phyloP scores from a whole-genome alignment of 2,329 filamentous ascomycete genomes.

The Amauroascus verrucosus region DNA sequence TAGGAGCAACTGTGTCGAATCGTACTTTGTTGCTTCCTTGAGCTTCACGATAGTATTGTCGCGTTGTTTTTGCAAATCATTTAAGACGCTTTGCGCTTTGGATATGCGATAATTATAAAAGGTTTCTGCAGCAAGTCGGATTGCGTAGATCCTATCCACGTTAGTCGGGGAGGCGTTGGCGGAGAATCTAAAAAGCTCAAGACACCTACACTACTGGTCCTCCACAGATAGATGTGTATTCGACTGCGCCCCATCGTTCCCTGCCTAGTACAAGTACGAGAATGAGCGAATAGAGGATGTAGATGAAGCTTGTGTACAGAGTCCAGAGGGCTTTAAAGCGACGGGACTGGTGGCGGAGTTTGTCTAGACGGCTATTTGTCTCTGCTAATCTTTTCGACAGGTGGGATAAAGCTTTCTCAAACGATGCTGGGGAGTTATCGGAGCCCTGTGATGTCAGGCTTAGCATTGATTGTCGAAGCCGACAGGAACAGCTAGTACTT shows the following conservation, averaged over 20 bases:
- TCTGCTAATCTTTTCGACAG: constrained; percentile 74
- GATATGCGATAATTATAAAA: constrained; percentile 77
- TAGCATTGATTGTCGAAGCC: not conserved
- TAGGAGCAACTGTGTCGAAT: constrained; percentile 82
- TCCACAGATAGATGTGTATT: constrained; percentile 68
- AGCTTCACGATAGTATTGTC: constrained; percentile 84
- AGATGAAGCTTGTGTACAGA: constrained; percentile 80
- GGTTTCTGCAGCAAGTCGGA: constrained; percentile 54
- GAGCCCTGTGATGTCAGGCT: constrained; percentile 48
- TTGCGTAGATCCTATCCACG: constrained; percentile 59
- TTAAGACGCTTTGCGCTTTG: constrained; percentile 56
- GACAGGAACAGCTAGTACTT: constrained; percentile 22
- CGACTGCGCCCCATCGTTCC: constrained; percentile 61
- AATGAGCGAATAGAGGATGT: constrained; percentile 76
- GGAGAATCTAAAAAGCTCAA: not conserved
- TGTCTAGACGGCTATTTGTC: constrained; percentile 63
- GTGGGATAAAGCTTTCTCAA: constrained; percentile 79
- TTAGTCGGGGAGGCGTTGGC: constrained; percentile 15
- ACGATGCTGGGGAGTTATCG: constrained; percentile 74
- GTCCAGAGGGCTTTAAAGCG: constrained; percentile 79
- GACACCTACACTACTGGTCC: constrained; percentile 62
- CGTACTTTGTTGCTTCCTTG: constrained; percentile 90
- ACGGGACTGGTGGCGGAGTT: constrained; percentile 59
- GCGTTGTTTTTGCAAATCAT: constrained; percentile 66
- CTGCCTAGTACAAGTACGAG: constrained; percentile 76